Percentiles rank a stretch among this genome's conserved stretches.
phyloP scores from a whole-genome alignment of 352 stramenopile genomes.

The Phytophthora hybrid region DNA sequence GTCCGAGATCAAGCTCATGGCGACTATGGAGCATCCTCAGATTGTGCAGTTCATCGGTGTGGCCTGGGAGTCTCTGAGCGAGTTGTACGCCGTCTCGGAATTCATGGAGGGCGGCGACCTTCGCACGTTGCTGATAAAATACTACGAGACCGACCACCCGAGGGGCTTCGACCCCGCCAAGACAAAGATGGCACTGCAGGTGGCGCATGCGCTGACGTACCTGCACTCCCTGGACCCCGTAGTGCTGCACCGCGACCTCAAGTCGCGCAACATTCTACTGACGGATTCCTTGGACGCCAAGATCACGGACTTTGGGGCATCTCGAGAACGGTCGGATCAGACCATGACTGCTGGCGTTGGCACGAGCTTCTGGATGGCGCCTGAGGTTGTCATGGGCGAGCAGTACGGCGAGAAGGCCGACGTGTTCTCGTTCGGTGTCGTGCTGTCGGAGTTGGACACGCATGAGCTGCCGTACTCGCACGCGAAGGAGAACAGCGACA shows the following conservation, averaged over 20 bases:
- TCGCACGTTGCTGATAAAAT: slow-evolving; percentile 39
- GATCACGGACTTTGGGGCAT: slow-evolving; percentile 55
- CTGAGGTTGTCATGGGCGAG: slow-evolving; percentile 43
- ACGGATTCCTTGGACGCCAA: slow-evolving; percentile 42
- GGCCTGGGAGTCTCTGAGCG: slow-evolving; percentile 54
- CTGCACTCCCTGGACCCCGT: slow-evolving; percentile 51
- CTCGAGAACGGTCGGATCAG: slow-evolving; percentile 22
- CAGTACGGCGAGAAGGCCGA: slow-evolving; percentile 44
- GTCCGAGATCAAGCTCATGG: slow-evolving; percentile 53
- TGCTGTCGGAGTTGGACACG: slow-evolving; percentile 50
- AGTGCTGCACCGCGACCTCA: slow-evolving; percentile 72
- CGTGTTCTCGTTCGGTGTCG: slow-evolving; percentile 46
- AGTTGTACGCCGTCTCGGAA: slow-evolving; percentile 52
- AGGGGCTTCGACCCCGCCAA: slow-evolving; percentile 43
- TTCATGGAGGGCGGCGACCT: slow-evolving; percentile 61
- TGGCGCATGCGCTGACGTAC: slow-evolving; percentile 56
- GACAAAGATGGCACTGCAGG: slow-evolving; percentile 50
- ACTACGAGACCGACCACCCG: slow-evolving; percentile 15
- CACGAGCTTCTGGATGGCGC: slow-evolving; percentile 52
- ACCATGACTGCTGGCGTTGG: slow-evolving; percentile 50
- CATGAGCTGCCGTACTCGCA: slow-evolving; percentile 46
- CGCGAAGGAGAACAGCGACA: slow-evolving; percentile 40
- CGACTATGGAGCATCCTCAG: slow-evolving; percentile 49
- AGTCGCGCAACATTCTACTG: slow-evolving; percentile 78
- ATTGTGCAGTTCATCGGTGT: slow-evolving; percentile 56